phyloP scores from a whole-genome alignment of 768 basidiomycete species.

The Amanita fuliginea region DNA sequence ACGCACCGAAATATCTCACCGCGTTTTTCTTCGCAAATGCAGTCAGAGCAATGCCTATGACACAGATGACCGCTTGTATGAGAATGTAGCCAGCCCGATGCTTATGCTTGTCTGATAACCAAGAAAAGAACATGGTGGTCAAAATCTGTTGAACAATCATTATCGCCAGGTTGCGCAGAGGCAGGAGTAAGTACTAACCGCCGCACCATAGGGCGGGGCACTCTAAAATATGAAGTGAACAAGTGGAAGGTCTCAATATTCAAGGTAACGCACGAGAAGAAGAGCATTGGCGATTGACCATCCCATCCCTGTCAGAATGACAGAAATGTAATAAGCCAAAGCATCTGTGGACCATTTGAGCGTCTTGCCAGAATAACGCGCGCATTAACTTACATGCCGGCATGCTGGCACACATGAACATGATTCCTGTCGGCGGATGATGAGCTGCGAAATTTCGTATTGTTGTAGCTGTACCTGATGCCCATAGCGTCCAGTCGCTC shows the following conservation, averaged over 20 bases:
- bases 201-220: slow-evolving; percentile 34
- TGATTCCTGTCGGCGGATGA: slow-evolving; percentile 19
- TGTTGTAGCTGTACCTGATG: slow-evolving; percentile 21
- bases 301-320: slow-evolving; percentile 36
- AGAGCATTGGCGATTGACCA: slow-evolving; percentile 24
- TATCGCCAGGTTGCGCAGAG: not conserved
- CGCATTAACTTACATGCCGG: slow-evolving; percentile 23
- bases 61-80: slow-evolving; percentile 24
- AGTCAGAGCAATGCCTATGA: slow-evolving; percentile 26
- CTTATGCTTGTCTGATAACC: slow-evolving; percentile 31
- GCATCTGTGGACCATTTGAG: slow-evolving; percentile 17
- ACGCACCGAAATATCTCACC: slow-evolving; percentile 32
- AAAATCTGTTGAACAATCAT: slow-evolving; percentile 17
- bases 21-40: slow-evolving; percentile 25
- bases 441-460: not conserved
- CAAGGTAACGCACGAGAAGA: slow-evolving; percentile 24
- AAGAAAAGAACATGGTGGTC: slow-evolving; percentile 32
- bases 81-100: slow-evolving; percentile 32
- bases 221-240: slow-evolving; percentile 18
- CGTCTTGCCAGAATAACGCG: not conserved
- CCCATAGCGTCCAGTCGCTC: slow-evolving; percentile 36
- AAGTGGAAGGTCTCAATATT: not conserved
- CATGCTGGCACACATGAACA: slow-evolving; percentile 34
- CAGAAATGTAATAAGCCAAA: slow-evolving; percentile 34
- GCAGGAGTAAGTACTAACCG: slow-evolving; percentile 15